Percentiles rank a stretch among this genome's conserved stretches.
Evolutionary conservation across 352 stramenopile species (phyloP).

Genomic region (Phytopythium helicoides): DNA sequence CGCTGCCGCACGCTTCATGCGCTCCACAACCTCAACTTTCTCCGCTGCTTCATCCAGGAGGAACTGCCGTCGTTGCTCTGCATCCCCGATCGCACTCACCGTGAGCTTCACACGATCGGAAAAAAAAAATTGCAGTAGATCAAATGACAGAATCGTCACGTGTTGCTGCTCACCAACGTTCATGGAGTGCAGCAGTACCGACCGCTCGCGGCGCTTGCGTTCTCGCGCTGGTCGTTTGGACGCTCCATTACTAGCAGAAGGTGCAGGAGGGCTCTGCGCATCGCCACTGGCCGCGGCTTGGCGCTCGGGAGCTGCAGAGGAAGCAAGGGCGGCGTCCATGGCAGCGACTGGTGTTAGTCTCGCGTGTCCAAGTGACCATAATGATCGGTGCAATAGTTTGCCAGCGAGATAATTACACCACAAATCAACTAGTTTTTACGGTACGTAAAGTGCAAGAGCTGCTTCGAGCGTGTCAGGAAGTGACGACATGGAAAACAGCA

Average conservation of each 20-base stretch:
- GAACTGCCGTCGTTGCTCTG: constrained; percentile 54
- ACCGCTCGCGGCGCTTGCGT: constrained; percentile 51
- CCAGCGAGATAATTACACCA: no score
- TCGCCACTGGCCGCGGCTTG: neutral
- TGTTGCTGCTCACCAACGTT: constrained; percentile 49
- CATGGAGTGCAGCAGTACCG: constrained; percentile 59
- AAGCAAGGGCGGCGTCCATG: no score
- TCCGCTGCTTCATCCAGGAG: constrained; percentile 36
- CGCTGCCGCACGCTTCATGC: constrained; percentile 25
- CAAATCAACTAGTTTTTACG: no score
- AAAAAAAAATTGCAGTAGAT: constrained; percentile 3
- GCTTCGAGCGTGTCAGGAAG: no score
- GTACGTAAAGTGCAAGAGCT: no score
- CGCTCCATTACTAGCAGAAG: neutral
- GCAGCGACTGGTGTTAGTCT: no score
- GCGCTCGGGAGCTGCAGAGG: no score
- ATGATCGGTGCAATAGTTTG: no score
- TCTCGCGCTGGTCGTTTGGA: constrained; percentile 22
- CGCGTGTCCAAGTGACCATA: no score
- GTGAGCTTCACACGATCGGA: neutral
- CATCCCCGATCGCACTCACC: neutral
- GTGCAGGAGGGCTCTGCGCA: no score
- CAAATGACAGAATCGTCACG: no score
- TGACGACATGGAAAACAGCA: no score
- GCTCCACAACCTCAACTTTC: constrained; percentile 26